phyloP scores from a whole-genome alignment of 352 stramenopile genomes.

The Phytopythium cucurbitacearum region DNA sequence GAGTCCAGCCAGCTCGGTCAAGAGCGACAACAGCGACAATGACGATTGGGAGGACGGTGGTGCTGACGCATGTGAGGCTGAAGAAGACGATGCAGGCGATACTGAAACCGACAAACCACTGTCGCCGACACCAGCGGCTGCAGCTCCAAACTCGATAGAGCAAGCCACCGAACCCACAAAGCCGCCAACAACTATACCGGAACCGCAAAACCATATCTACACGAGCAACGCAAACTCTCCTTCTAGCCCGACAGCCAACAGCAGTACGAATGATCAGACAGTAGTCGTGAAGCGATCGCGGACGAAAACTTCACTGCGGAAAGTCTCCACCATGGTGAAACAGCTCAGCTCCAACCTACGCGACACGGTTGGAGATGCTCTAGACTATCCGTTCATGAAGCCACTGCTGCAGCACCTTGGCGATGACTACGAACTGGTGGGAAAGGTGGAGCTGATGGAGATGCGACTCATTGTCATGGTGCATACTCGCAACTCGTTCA shows the following conservation, averaged over 20 bases:
- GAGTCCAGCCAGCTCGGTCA: constrained; percentile 9
- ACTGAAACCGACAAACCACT: constrained; percentile 7
- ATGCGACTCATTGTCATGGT: constrained; percentile 79
- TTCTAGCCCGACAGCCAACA: background rate
- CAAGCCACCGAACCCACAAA: background rate
- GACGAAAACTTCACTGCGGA: constrained; percentile 66
- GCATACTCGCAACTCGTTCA: constrained; percentile 48
- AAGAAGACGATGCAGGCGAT: constrained; percentile 25
- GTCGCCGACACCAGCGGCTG: too few relatives aligned
- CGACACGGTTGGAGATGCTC: constrained; percentile 45
- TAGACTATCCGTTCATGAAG: constrained; percentile 67
- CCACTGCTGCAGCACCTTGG: constrained; percentile 62
- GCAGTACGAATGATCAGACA: constrained; percentile 18
- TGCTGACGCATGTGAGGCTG: constrained; percentile 14
- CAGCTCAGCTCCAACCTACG: constrained; percentile 66
- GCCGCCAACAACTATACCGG: too few relatives aligned
- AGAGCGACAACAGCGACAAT: constrained; percentile 14
- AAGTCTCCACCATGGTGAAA: constrained; percentile 54
- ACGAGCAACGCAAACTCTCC: too few relatives aligned
- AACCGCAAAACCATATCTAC: too few relatives aligned
- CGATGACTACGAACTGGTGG: constrained; percentile 48
- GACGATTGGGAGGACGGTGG: constrained; percentile 17
- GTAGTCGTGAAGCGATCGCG: constrained; percentile 63
- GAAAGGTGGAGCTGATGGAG: constrained; percentile 78
- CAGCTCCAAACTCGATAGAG: too few relatives aligned